A percentile compares a stretch with the other conserved stretches of the same genome.
Conservation (phyloP, 768 basidiomycete genomes). For the Strobilomyces echinocephalus region DNA sequence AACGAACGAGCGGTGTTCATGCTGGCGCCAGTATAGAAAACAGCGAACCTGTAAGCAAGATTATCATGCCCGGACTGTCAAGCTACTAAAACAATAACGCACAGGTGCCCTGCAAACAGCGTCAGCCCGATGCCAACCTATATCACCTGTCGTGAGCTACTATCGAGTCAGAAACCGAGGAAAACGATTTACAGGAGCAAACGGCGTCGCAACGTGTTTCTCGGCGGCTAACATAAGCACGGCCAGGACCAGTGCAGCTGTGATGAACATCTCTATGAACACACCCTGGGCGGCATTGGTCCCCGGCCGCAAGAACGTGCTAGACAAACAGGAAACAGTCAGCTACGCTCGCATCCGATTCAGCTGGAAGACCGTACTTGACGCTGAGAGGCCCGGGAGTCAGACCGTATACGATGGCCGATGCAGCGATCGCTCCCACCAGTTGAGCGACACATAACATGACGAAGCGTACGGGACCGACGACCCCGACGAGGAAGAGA, state of each 20-base stretch:
- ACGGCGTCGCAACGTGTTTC: conserved; percentile 61
- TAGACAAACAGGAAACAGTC: conserved; percentile 22
- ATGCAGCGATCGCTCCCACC: conserved; percentile 53
- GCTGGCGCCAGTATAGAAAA: conserved; percentile 58
- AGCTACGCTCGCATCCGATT: not conserved
- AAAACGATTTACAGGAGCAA: conserved; percentile 51
- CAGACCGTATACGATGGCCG: conserved; percentile 50
- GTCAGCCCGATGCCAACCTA: conserved; percentile 65
- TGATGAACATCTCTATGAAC: conserved; percentile 72
- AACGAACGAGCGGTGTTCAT: conserved; percentile 71
- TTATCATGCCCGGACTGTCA: not conserved
- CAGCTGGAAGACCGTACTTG: conserved; percentile 37
- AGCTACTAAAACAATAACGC: conserved; percentile 13
- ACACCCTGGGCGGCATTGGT: conserved; percentile 54
- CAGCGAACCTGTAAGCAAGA: conserved; percentile 42
- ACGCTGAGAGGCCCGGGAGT: conserved; percentile 52
- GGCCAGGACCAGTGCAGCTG: conserved; percentile 51
- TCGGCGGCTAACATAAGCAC: conserved; percentile 74
- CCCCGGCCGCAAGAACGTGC: conserved; percentile 43
- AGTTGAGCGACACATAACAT: conserved; percentile 62
- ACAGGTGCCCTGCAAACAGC: conserved; percentile 60
- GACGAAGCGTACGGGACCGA: conserved; percentile 52
- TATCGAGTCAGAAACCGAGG: not conserved
- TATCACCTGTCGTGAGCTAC: conserved; percentile 1
- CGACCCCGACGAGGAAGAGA: conserved; percentile 51